A percentile compares a stretch with the other conserved stretches of the same genome.
These are phyloP conservation scores for Emmonsiellopsis sp. DNA, from an alignment of 2,329 filamentous ascomycete genomes.

Conservation along the genomic window DNA sequence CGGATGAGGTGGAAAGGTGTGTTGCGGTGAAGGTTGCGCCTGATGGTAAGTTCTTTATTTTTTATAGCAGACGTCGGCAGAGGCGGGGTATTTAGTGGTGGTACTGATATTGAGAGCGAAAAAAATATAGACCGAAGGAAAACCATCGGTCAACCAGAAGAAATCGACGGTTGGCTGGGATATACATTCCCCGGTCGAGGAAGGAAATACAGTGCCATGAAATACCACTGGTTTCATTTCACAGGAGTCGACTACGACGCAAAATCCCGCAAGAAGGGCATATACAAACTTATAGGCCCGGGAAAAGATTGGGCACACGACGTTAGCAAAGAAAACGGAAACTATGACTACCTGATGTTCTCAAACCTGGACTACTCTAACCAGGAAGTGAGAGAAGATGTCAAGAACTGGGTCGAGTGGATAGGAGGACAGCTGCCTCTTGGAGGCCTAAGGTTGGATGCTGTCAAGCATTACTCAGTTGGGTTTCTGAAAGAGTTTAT, in stretches of 20 bases:
- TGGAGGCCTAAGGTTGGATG: conserved; percentile 61
- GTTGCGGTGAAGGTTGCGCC: conserved; percentile 56
- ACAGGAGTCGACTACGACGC: conserved; percentile 60
- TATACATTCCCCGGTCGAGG: conserved; percentile 57
- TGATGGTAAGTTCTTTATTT: conserved; percentile 24
- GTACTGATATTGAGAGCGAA: conserved; percentile 5
- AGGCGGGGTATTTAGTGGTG: not conserved
- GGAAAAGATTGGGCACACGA: conserved; percentile 54
- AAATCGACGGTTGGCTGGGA: conserved; percentile 60
- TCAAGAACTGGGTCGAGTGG: conserved; percentile 61
- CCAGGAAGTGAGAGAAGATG: conserved; percentile 54
- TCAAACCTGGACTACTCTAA: conserved; percentile 59
- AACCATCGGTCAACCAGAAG: conserved; percentile 45
- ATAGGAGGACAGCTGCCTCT: conserved; percentile 52
- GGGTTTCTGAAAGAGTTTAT: conserved; percentile 61
- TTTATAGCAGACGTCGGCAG: no score
- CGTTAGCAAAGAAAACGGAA: conserved; percentile 57
- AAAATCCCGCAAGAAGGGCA: conserved; percentile 46
- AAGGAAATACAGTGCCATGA: conserved; percentile 50
- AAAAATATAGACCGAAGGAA: conserved; percentile 42
- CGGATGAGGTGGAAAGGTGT: conserved; percentile 56
- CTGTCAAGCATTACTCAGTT: conserved; percentile 62
- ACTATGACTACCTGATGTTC: conserved; percentile 63
- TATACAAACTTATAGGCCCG: conserved; percentile 57
- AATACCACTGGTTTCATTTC: conserved; percentile 61